phyloP scores from a whole-genome alignment of 2,329 filamentous ascomycete genomes.

The Monosporascus cannonballus region DNA sequence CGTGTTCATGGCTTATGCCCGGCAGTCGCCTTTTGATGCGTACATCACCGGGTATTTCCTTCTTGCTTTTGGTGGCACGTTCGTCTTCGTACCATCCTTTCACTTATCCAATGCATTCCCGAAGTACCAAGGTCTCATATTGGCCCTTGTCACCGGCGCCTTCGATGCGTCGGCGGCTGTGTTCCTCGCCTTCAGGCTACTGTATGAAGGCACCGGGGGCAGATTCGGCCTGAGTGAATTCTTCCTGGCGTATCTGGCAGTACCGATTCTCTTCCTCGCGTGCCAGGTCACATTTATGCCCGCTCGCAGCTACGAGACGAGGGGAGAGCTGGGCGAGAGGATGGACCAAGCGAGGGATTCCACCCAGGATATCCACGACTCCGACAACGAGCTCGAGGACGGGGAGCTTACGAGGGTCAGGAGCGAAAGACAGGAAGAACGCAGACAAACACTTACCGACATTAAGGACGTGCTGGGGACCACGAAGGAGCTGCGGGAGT shows the following conservation, averaged over 20 bases:
- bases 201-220: constrained; percentile 40
- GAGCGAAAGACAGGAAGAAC: constrained; percentile 39
- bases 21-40: constrained; percentile 52
- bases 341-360: constrained; percentile 32
- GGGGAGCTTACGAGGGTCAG: constrained; percentile 37
- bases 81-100: constrained; percentile 59
- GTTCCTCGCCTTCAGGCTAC: constrained; percentile 52
- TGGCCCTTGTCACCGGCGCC: constrained; percentile 56
- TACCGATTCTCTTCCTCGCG: constrained; percentile 30
- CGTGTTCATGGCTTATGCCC: constrained; percentile 53
- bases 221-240: constrained; percentile 30
- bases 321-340: constrained; percentile 32
- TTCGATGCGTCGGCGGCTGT: constrained; percentile 60
- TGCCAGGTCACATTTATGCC: constrained; percentile 37
- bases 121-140: constrained; percentile 50
- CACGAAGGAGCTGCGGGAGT: constrained; percentile 45
- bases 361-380: constrained; percentile 39
- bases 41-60: constrained; percentile 54
- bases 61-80: constrained; percentile 55
- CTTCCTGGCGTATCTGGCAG: constrained; percentile 32
- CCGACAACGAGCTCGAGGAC: constrained; percentile 47
- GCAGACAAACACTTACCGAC: constrained; percentile 52
- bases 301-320: constrained; percentile 30
- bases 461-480: constrained; percentile 59
- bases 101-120: constrained; percentile 62